Conservation (phyloP, 176 grass and related monocot species). For the Carex cristatella region DNA sequence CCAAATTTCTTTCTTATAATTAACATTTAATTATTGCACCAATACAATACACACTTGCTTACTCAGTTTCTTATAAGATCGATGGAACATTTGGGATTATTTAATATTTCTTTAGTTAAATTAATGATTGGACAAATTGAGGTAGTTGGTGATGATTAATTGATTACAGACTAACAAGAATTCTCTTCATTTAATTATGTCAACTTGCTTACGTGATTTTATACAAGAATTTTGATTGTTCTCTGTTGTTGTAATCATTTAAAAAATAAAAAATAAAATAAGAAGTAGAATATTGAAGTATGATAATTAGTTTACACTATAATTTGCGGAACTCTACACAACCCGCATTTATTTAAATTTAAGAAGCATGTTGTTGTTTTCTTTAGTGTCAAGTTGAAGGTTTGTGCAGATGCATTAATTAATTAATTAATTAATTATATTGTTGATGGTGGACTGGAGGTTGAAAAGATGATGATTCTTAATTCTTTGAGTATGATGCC, state of each 20-base stretch:
- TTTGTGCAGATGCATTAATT: not conserved
- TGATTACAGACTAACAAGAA: not conserved
- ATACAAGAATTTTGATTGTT: not conserved
- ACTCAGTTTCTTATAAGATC: too few relatives aligned
- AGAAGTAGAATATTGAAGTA: not conserved
- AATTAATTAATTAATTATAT: not conserved
- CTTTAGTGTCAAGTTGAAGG: not conserved
- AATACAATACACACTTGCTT: too few relatives aligned
- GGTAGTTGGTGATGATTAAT: not conserved
- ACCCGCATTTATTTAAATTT: not conserved
- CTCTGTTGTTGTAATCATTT: not conserved
- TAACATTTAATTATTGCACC: too few relatives aligned
- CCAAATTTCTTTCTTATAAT: too few relatives aligned
- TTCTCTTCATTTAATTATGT: not conserved
- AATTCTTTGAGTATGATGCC: not conserved
- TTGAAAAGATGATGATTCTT: not conserved
- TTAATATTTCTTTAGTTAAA: not conserved
- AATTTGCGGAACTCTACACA: not conserved
- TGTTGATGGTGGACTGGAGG: not conserved
- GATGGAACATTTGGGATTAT: too few relatives aligned
- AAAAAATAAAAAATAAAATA: too few relatives aligned
- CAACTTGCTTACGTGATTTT: not conserved
- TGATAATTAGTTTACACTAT: not conserved
- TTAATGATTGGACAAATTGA: not conserved
- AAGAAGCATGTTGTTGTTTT: not conserved